phyloP scores from a whole-genome alignment of 164 flowering plant species.

The Tetrastigma voinierianum region DNA sequence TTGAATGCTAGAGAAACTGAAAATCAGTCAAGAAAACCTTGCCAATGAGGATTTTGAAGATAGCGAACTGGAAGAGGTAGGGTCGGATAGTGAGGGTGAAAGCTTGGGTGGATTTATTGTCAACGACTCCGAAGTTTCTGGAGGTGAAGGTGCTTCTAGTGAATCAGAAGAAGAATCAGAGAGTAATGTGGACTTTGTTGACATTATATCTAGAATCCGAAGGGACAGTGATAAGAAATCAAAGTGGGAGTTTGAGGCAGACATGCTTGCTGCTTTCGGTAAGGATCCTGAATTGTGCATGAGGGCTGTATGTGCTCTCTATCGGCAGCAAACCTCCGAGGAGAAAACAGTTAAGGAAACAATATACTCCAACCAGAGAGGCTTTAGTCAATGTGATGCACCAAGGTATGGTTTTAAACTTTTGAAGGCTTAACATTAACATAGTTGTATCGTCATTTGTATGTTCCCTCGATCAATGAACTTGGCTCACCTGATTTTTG shows the following conservation, averaged over 20 bases:
- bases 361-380: constrained; percentile 32
- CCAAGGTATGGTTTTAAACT: constrained; percentile 36
- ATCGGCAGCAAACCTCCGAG: constrained; percentile 58
- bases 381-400: constrained; percentile 63
- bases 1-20: background rate
- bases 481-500: too few relatives aligned
- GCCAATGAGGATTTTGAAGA: constrained; percentile 18
- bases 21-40: constrained; percentile 7
- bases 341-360: constrained; percentile 36
- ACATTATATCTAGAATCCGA: constrained; percentile 33
- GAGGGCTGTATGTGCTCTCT: constrained; percentile 82
- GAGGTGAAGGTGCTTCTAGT: constrained; percentile 10
- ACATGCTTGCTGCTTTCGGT: constrained; percentile 71
- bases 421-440: background rate
- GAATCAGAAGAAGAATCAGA: constrained; percentile 30
- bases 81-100: constrained; percentile 41
- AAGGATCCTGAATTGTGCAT: constrained; percentile 65
- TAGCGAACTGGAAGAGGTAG: constrained; percentile 30
- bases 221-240: constrained; percentile 35
- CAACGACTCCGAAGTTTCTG: constrained; percentile 30
- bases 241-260: constrained; percentile 63
- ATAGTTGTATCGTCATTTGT: background rate
- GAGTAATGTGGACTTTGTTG: constrained; percentile 16
- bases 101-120: constrained; percentile 55
- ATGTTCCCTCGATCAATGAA: too few relatives aligned